phyloP scores from a whole-genome alignment of 768 basidiomycete species.

The Pulveroboletus sp. region DNA sequence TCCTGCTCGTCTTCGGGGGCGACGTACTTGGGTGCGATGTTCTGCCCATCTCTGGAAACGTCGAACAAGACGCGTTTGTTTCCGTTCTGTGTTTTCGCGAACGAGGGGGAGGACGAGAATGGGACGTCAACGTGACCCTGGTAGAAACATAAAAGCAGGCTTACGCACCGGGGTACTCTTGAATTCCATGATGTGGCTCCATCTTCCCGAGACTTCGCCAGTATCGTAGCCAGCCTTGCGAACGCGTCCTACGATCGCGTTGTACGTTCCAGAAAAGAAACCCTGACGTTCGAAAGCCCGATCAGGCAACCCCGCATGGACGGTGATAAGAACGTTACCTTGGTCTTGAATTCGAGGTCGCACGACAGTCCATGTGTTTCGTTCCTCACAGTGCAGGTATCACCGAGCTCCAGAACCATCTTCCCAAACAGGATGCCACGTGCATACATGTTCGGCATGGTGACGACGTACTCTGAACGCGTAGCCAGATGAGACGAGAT shows the following conservation, averaged over 20 bases:
- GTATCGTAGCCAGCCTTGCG: slow-evolving; percentile 59
- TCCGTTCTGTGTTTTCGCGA: slow-evolving; percentile 48
- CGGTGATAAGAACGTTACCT: slow-evolving; percentile 44
- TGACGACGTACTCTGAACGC: slow-evolving; percentile 70
- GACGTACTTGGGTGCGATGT: slow-evolving; percentile 79
- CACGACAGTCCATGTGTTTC: slow-evolving; percentile 68
- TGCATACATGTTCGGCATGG: slow-evolving; percentile 99
- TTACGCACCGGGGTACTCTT: slow-evolving; percentile 58
- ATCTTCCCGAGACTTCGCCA: slow-evolving; percentile 86
- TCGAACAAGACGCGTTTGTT: slow-evolving; percentile 81
- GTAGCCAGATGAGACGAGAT: slow-evolving; percentile 3
- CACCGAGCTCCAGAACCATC: slow-evolving; percentile 96
- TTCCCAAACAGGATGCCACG: slow-evolving; percentile 84
- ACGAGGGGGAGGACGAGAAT: background rate
- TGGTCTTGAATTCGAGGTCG: slow-evolving; percentile 96
- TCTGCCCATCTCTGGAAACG: slow-evolving; percentile 68
- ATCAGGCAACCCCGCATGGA: background rate
- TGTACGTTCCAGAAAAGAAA: slow-evolving; percentile 96
- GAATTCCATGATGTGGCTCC: slow-evolving; percentile 89
- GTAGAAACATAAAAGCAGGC: background rate
- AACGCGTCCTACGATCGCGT: slow-evolving; percentile 79
- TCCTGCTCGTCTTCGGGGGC: slow-evolving; percentile 84
- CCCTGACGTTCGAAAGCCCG: slow-evolving; percentile 48
- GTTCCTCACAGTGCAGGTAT: slow-evolving; percentile 81
- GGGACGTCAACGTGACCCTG: background rate